Percentiles rank a stretch among this genome's conserved stretches.
Conservation (phyloP, 1,139 yeast genomes). For the Saccharomycopsis hybrid region DNA sequence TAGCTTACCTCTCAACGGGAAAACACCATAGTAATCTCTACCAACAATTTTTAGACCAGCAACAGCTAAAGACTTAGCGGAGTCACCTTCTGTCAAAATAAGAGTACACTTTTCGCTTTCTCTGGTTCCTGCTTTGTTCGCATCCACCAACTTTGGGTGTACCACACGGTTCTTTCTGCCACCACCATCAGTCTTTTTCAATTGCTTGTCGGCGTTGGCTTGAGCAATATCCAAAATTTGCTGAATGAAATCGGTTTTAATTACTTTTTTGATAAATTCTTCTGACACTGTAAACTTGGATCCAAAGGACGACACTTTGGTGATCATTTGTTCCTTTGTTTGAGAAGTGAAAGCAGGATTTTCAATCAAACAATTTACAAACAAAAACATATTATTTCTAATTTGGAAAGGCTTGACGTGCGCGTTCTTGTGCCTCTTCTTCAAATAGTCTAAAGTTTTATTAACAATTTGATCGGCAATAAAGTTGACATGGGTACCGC, state of each 20-base stretch:
- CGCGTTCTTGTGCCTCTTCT: slow-evolving; percentile 69
- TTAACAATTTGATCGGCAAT: slow-evolving; percentile 78
- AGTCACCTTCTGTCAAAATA: slow-evolving; percentile 94
- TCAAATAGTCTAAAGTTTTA: slow-evolving; percentile 66
- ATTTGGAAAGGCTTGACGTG: slow-evolving; percentile 85
- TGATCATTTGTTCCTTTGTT: slow-evolving; percentile 92
- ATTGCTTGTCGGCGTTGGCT: slow-evolving; percentile 80
- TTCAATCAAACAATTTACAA: slow-evolving; percentile 86
- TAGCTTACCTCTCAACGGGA: slow-evolving; percentile 92
- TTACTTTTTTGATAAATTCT: slow-evolving; percentile 62
- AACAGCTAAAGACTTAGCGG: slow-evolving; percentile 89
- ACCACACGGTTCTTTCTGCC: slow-evolving; percentile 72
- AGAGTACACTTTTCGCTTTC: slow-evolving; percentile 91
- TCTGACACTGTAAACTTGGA: slow-evolving; percentile 69
- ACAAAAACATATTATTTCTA: slow-evolving; percentile 82
- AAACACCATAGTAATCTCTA: slow-evolving; percentile 90
- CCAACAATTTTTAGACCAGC: slow-evolving; percentile 96
- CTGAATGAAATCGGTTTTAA: slow-evolving; percentile 78
- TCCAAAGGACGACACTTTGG: slow-evolving; percentile 84
- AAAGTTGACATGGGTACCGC: slow-evolving; percentile 93
- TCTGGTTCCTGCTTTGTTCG: slow-evolving; percentile 91
- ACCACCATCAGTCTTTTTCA: slow-evolving; percentile 88
- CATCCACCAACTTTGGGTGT: slow-evolving; percentile 88
- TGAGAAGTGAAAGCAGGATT: slow-evolving; percentile 98
- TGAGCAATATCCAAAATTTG: slow-evolving; percentile 77